Evolutionary conservation across 768 basidiomycete genomes (phyloP), one percentile per base, ranked within the genome.

Genomic region (Leccinum ochraceum): DNA sequence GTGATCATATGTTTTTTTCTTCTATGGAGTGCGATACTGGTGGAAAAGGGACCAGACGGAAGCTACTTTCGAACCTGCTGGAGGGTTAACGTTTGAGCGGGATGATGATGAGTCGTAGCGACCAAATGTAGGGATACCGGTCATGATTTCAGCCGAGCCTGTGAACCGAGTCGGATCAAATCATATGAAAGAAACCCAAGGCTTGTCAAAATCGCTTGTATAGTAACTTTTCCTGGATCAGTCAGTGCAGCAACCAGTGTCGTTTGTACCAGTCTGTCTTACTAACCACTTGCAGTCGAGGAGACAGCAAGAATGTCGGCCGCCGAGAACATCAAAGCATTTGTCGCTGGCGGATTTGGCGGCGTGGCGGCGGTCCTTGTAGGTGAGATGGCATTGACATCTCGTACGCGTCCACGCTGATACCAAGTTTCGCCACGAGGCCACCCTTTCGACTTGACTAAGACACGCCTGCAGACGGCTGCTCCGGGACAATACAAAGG

Each of bases 361-460:
- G 97, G 97, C 64, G 79, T 88, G 57, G 80, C 85, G 63, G 91
- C 90, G 34, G 95, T 97, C 14, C 81, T 96, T 26, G 95, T 97
- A 62, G 95, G 94, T 94, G 60, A 69, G 28, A 57, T 16, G 44
- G 4, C 44, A 46, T 46, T 46, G 30, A 11, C 26, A 28, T 16
- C 34, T 54, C 11, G 36, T 51, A 24, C 11, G 24, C 32, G 26
- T 16, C 30, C 28, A 52, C 16, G 24, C 30, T 50, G 54, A 60
- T 22, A 14, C 64, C 67, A 57, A 68, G 46, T 24, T 42, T 54
- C 53, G 37, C 26, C 64, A 17, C 60, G 61, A 93, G 96, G 97
- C 1, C 97, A 99, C 71, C 97, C 97, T 9, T 99, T 98, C 73
- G 97, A 99, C 77, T 79, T 98, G 69, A 97, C 93, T 60, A 95